These are phyloP conservation scores for Physaria fendleri DNA, from an alignment of 345 rosid genomes.

Conservation along the genomic window DNA sequence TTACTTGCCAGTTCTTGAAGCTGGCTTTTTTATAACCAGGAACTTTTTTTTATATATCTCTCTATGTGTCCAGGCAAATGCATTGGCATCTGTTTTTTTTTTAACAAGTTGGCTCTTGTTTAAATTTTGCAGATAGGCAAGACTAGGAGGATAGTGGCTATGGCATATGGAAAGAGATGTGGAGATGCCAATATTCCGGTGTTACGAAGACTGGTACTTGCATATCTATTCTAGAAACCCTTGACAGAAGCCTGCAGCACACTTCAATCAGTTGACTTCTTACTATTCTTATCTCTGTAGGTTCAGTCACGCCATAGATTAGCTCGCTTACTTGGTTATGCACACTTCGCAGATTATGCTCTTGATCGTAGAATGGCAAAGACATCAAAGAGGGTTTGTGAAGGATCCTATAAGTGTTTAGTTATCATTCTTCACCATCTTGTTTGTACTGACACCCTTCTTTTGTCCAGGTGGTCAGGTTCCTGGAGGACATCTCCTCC, in stretches of 20 bases:
- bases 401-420: slow-evolving; percentile 4
- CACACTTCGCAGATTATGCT: slow-evolving; percentile 80
- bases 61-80: neutral
- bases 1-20: slow-evolving; percentile 1
- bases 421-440: neutral
- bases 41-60: slow-evolving; percentile 8
- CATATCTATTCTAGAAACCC: neutral
- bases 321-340: slow-evolving; percentile 78
- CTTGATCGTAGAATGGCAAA: slow-evolving; percentile 78
- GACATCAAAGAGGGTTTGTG: slow-evolving; percentile 73
- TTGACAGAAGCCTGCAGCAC: slow-evolving; percentile 12
- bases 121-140: slow-evolving; percentile 58
- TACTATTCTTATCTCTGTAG: slow-evolving; percentile 33
- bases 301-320: slow-evolving; percentile 79
- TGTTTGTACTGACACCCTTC: neutral
- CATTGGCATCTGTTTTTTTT: slow-evolving; percentile 8
- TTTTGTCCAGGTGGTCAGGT: slow-evolving; percentile 68
- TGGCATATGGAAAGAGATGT: slow-evolving; percentile 74
- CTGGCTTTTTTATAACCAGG: neutral
- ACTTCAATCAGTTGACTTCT: neutral
- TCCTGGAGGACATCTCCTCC: slow-evolving; percentile 83
- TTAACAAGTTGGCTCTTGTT: slow-evolving; percentile 13
- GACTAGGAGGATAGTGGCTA: slow-evolving; percentile 77
- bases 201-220: slow-evolving; percentile 68
- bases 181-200: slow-evolving; percentile 71